A percentile compares a stretch with the other conserved stretches of the same genome.
These are phyloP conservation scores for Condylostoma magnum DNA, from an alignment of 169 alveolate genomes.

Conservation along the genomic window DNA sequence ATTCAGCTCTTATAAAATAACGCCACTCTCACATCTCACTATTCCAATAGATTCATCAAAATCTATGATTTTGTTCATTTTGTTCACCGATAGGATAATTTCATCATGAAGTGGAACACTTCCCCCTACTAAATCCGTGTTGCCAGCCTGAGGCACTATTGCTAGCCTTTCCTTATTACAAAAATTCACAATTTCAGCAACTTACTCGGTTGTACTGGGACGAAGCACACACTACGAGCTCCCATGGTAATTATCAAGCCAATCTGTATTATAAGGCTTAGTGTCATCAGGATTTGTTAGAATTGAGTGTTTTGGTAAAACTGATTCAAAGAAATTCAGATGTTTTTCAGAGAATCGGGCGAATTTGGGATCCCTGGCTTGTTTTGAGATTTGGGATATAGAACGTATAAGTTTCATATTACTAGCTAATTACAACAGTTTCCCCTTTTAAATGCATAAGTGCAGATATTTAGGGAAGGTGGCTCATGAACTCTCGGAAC, in stretches of 20 bases:
- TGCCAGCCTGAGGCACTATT: conserved; percentile 82
- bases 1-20: conserved; percentile 46
- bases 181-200: conserved; percentile 45
- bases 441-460: too few relatives aligned
- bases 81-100: conserved; percentile 49
- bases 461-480: too few relatives aligned
- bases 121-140: conserved; percentile 85
- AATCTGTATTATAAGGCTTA: conserved; percentile 30
- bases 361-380: conserved; percentile 1
- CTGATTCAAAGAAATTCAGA: conserved; percentile 10
- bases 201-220: conserved; percentile 69
- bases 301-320: not conserved
- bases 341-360: not conserved
- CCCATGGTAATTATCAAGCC: conserved; percentile 47
- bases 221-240: conserved; percentile 47
- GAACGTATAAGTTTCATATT: not conserved
- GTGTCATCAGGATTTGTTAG: not conserved
- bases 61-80: conserved; percentile 56
- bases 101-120: conserved; percentile 78
- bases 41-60: conserved; percentile 50
- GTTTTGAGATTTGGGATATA: not conserved
- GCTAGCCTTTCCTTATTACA: conserved; percentile 66
- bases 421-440: too few relatives aligned
- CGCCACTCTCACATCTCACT: conserved; percentile 65
- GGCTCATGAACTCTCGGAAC: conserved; percentile 12